Percentiles rank a stretch among this genome's conserved stretches.
These are phyloP conservation scores for Closterium sp. DNA, from an alignment of 139 green algal species.

Conservation along the genomic window DNA sequence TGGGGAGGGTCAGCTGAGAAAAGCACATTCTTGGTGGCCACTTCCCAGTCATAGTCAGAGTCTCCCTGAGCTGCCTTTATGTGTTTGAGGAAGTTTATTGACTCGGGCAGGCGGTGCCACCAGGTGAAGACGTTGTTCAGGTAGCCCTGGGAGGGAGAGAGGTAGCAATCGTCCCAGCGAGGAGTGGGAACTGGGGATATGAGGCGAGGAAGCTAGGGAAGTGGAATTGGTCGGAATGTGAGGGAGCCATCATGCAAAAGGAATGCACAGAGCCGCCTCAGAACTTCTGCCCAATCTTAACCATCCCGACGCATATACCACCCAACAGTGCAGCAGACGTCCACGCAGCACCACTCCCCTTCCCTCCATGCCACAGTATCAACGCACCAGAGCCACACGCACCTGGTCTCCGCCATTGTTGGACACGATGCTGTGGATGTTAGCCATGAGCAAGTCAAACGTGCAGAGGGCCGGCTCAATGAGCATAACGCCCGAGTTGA, in stretches of 20 bases:
- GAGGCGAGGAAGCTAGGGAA: too few relatives aligned
- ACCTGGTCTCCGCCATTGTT: neutral
- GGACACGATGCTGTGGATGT: neutral
- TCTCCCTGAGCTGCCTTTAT: neutral
- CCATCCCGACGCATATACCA: too few relatives aligned
- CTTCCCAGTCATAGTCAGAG: neutral
- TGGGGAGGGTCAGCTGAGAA: neutral
- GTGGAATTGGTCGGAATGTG: too few relatives aligned
- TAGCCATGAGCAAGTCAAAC: neutral
- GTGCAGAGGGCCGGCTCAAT: neutral
- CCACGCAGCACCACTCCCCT: too few relatives aligned
- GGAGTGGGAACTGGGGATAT: too few relatives aligned
- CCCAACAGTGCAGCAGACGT: too few relatives aligned
- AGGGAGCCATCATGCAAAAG: too few relatives aligned
- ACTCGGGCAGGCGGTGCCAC: neutral
- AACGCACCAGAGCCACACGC: neutral
- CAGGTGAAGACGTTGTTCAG: neutral
- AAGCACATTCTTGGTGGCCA: neutral
- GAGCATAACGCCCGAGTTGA: neutral
- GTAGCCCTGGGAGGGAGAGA: neutral
- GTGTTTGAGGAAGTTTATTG: neutral
- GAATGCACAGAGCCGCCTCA: too few relatives aligned
- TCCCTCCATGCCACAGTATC: neutral
- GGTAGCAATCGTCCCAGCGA: too few relatives aligned
- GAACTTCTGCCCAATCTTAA: too few relatives aligned